phyloP scores from a whole-genome alignment of 306 rosid species.

The Lathyrus sativus region DNA sequence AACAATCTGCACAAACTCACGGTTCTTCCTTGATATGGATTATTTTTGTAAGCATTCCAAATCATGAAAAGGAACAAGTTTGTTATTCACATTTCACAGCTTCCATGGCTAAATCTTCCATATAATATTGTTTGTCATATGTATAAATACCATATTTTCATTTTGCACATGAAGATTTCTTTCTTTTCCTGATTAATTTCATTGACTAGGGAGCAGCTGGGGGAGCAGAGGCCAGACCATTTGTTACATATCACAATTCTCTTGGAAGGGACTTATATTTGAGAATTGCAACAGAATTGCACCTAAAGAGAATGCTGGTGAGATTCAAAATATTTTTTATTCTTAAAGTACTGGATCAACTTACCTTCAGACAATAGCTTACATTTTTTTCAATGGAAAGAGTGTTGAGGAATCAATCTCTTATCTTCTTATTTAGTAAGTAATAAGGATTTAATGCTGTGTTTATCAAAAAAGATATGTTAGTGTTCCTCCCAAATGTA shows the following conservation, averaged over 20 bases:
- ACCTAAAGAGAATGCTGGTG: constrained; percentile 98
- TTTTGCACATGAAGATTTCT: constrained; percentile 27
- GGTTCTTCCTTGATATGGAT: too few relatives aligned
- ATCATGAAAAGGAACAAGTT: too few relatives aligned
- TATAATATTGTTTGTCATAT: too few relatives aligned
- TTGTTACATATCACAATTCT: constrained; percentile 90
- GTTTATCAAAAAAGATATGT: constrained; percentile 2
- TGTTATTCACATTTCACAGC: too few relatives aligned
- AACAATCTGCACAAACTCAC: too few relatives aligned
- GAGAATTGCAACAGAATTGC: constrained; percentile 97
- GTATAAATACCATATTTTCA: background rate
- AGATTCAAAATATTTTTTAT: constrained; percentile 40
- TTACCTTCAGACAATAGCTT: constrained; percentile 1
- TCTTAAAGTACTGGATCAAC: constrained; percentile 2
- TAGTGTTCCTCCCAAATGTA: constrained; percentile 11
- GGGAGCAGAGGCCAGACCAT: constrained; percentile 98
- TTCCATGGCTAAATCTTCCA: too few relatives aligned
- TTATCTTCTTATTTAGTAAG: constrained; percentile 5
- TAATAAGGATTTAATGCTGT: background rate
- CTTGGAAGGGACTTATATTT: constrained; percentile 90
- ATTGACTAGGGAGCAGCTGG: constrained; percentile 93
- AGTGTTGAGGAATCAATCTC: constrained; percentile 11
- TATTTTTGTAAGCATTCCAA: too few relatives aligned
- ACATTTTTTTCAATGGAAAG: background rate
- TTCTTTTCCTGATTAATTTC: constrained; percentile 40